Conservation (phyloP, 805 yeast species). For the Candida ortonii region DNA sequence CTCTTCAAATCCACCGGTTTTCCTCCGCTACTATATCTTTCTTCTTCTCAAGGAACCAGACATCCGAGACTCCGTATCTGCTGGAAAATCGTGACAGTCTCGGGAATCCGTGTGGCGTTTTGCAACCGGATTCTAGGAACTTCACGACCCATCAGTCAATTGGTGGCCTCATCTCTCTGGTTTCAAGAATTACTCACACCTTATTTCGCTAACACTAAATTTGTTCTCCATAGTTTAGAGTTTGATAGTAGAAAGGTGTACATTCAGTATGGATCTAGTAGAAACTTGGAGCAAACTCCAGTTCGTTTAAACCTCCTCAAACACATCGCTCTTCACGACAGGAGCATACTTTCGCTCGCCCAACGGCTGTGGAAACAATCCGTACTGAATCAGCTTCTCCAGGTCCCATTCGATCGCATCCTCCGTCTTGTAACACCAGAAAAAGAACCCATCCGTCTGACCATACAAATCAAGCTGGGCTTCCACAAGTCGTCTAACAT, state of each 20-base stretch:
- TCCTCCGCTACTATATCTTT: not conserved
- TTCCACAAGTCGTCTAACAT: slow-evolving; percentile 56
- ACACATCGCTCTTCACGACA: slow-evolving; percentile 44
- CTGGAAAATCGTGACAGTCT: not conserved
- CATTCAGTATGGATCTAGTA: slow-evolving; percentile 15
- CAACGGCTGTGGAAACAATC: slow-evolving; percentile 63
- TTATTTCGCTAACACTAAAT: slow-evolving; percentile 39
- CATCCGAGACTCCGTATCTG: slow-evolving; percentile 4
- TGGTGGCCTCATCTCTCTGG: slow-evolving; percentile 5
- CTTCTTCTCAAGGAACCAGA: slow-evolving; percentile 1
- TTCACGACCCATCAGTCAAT: slow-evolving; percentile 3
- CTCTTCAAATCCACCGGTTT: not conserved
- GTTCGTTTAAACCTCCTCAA: not conserved
- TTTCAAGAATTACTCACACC: slow-evolving; percentile 26
- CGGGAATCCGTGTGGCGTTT: slow-evolving; percentile 4
- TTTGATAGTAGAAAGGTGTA: slow-evolving; percentile 39
- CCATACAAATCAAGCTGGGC: slow-evolving; percentile 56
- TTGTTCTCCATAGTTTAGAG: slow-evolving; percentile 34
- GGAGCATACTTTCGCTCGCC: slow-evolving; percentile 64
- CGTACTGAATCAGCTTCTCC: slow-evolving; percentile 43
- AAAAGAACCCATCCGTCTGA: slow-evolving; percentile 55
- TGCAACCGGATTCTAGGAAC: slow-evolving; percentile 4
- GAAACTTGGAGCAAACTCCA: slow-evolving; percentile 18
- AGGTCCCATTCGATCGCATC: slow-evolving; percentile 67
- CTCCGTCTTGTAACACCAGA: slow-evolving; percentile 73